A percentile compares a stretch with the other conserved stretches of the same genome.
These are phyloP conservation scores for Boletus nobilissimus DNA, from an alignment of 1,284 basidiomycete species.

Conservation along the genomic window DNA sequence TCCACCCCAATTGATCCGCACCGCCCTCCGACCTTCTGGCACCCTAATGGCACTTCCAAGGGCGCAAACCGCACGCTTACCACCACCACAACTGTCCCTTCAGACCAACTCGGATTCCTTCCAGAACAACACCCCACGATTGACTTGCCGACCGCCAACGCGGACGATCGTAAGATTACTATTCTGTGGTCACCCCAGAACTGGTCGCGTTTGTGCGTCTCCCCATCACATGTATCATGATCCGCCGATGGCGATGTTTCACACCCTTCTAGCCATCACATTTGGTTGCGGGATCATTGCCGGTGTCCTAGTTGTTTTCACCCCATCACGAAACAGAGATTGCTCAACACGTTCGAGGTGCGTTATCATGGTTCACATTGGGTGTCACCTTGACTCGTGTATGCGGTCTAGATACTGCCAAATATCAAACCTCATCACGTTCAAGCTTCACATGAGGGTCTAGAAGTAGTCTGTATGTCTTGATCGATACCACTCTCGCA, in stretches of 20 bases:
- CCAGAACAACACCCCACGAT: constrained; percentile 30
- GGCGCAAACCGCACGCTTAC: constrained; percentile 19
- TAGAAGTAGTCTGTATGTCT: constrained; percentile 71
- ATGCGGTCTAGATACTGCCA: constrained; percentile 69
- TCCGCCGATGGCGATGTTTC: not conserved
- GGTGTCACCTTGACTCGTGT: constrained; percentile 10
- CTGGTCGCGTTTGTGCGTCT: constrained; percentile 76
- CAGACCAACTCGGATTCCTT: constrained; percentile 44
- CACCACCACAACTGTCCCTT: constrained; percentile 33
- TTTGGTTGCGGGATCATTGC: constrained; percentile 89
- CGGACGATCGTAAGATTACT: constrained; percentile 67
- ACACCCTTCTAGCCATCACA: constrained; percentile 63
- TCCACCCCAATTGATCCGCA: constrained; percentile 5
- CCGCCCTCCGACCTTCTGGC: constrained; percentile 12
- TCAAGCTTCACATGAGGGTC: constrained; percentile 69
- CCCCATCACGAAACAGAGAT: constrained; percentile 87
- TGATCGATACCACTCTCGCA: not conserved
- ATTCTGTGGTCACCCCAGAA: constrained; percentile 73
- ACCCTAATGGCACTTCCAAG: not conserved
- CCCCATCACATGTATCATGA: not conserved
- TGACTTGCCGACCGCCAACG: constrained; percentile 65
- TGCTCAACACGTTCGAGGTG: constrained; percentile 88
- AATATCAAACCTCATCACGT: constrained; percentile 76
- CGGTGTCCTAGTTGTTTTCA: constrained; percentile 91
- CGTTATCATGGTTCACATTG: constrained; percentile 27